Evolutionary conservation across 2,329 filamentous ascomycete genomes (phyloP).

Genomic region (Talaromyces sp.): DNA sequence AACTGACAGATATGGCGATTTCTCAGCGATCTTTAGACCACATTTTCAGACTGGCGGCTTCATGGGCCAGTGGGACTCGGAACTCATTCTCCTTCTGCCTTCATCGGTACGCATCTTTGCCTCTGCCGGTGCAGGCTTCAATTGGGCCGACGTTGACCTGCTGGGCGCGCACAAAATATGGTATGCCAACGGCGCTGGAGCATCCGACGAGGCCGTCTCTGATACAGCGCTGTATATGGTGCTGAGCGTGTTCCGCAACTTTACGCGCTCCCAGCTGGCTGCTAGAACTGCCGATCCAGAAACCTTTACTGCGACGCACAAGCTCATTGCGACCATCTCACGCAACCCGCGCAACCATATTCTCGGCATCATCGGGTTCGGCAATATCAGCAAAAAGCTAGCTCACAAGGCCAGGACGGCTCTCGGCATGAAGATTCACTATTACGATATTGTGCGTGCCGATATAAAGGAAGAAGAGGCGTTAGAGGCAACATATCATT

Average conservation of each 20-base stretch:
- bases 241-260: slow-evolving; percentile 62
- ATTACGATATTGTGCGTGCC: slow-evolving; percentile 47
- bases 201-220: slow-evolving; percentile 67
- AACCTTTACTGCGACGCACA: slow-evolving; percentile 56
- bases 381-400: slow-evolving; percentile 60
- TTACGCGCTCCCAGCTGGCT: slow-evolving; percentile 59
- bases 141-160: slow-evolving; percentile 58
- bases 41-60: slow-evolving; percentile 54
- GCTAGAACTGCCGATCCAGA: slow-evolving; percentile 43
- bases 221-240: slow-evolving; percentile 67
- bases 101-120: slow-evolving; percentile 52
- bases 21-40: slow-evolving; percentile 51
- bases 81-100: slow-evolving; percentile 53
- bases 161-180: slow-evolving; percentile 55
- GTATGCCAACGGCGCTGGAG: slow-evolving; percentile 68
- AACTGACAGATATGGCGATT: slow-evolving; percentile 33
- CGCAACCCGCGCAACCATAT: slow-evolving; percentile 59
- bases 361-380: slow-evolving; percentile 65
- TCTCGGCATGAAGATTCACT: slow-evolving; percentile 63
- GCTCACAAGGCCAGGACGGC: slow-evolving; percentile 54
- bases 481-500: slow-evolving; percentile 38
- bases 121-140: slow-evolving; percentile 58
- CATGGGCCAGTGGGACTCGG: slow-evolving; percentile 59
- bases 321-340: slow-evolving; percentile 53
- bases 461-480: slow-evolving; percentile 31